Evolutionary conservation across 1,284 basidiomycete species (phyloP).

Genomic region (Ceratobasidium sp.): DNA sequence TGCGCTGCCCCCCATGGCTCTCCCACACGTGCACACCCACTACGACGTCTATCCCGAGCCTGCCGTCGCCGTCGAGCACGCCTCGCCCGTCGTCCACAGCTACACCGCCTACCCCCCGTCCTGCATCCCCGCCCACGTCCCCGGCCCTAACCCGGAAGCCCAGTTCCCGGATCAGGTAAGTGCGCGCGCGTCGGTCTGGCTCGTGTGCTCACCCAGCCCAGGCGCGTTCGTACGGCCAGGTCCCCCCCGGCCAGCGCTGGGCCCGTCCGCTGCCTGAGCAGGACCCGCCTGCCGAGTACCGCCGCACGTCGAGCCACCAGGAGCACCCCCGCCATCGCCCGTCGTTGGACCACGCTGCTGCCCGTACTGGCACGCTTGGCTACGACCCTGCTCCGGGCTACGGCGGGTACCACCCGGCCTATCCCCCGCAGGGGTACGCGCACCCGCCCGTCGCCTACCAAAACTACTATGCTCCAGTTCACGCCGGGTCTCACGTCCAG

Average conservation of each 20-base stretch:
- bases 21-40: not conserved
- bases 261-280: slow-evolving; percentile 2
- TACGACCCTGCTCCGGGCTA: no score
- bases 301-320: slow-evolving; percentile 1
- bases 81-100: not conserved
- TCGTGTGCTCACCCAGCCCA: not conserved
- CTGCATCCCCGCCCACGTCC: not conserved
- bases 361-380: no score
- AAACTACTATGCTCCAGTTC: not conserved
- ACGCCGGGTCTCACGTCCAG: no score
- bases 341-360: not conserved
- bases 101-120: not conserved
- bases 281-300: not conserved
- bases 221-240: not conserved
- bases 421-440: not conserved
- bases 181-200: not conserved
- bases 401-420: not conserved
- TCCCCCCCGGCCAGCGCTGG: slow-evolving; percentile 1
- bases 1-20: not conserved
- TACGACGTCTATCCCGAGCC: not conserved
- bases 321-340: not conserved
- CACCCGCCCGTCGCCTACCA: not conserved
- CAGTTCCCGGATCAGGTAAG: slow-evolving; percentile 10
- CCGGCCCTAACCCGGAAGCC: slow-evolving; percentile 7
- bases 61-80: not conserved